Evolutionary conservation across 2,329 filamentous ascomycete species (phyloP).

Genomic region (Huntiella decipiens): DNA sequence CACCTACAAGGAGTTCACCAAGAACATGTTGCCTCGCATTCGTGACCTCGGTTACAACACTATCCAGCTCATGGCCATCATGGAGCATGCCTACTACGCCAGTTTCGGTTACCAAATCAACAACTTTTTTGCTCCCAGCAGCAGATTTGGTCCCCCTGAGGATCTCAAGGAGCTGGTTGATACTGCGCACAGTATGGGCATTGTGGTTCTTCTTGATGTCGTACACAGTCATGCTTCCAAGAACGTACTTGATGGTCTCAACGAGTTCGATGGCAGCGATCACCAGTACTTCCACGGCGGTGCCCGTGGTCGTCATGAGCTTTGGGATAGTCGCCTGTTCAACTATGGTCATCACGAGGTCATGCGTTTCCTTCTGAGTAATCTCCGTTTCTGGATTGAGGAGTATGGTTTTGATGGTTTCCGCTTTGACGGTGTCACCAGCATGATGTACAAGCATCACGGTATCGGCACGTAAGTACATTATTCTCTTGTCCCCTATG

Average conservation of each 20-base stretch:
- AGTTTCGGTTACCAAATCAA: slow-evolving; percentile 98
- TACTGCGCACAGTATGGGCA: slow-evolving; percentile 76
- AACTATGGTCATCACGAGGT: slow-evolving; percentile 95
- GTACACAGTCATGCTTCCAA: slow-evolving; percentile 97
- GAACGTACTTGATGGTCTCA: slow-evolving; percentile 86
- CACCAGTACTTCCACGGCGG: slow-evolving; percentile 92
- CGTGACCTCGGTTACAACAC: slow-evolving; percentile 84
- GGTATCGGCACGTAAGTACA: slow-evolving; percentile 76
- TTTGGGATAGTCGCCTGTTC: slow-evolving; percentile 93
- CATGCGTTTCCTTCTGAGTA: slow-evolving; percentile 84
- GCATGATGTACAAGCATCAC: slow-evolving; percentile 92
- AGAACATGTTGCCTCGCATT: slow-evolving; percentile 80
- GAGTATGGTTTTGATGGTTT: slow-evolving; percentile 95
- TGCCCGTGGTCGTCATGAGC: slow-evolving; percentile 64
- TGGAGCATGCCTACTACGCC: slow-evolving; percentile 99
- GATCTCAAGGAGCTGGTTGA: slow-evolving; percentile 94
- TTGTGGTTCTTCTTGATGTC: slow-evolving; percentile 82
- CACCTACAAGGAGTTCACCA: slow-evolving; percentile 94
- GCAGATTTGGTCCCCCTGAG: slow-evolving; percentile 81
- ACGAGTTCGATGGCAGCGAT: slow-evolving; percentile 88
- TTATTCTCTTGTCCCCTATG: neutral
- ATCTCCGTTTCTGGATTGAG: slow-evolving; percentile 97
- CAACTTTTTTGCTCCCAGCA: slow-evolving; percentile 95
- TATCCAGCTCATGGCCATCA: slow-evolving; percentile 95
- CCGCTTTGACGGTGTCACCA: slow-evolving; percentile 93